Evolutionary conservation across 148 eudicot species (phyloP).

Genomic region (Rhododendron kiyosumense): DNA sequence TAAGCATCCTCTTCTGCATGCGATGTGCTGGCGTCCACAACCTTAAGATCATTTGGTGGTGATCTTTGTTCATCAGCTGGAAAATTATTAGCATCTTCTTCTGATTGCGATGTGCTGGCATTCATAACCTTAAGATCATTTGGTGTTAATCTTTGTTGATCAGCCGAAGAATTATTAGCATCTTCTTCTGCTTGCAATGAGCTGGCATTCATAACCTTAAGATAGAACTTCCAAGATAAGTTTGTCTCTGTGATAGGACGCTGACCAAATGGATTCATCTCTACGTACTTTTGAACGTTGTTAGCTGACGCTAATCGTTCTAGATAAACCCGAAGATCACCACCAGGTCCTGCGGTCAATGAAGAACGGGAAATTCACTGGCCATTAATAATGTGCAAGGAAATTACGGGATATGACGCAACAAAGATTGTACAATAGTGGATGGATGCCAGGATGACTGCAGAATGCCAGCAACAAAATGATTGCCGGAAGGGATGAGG

Average conservation of each 20-base stretch:
- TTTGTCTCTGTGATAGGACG: constrained; percentile 42
- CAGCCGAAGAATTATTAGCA: background rate
- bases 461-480: background rate
- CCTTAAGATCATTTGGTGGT: constrained; percentile 31
- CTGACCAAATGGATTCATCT: constrained; percentile 71
- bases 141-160: constrained; percentile 16
- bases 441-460: background rate
- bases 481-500: background rate
- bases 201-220: constrained; percentile 27
- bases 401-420: background rate
- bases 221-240: constrained; percentile 49
- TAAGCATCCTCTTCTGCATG: constrained; percentile 4
- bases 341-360: constrained; percentile 43
- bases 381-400: background rate
- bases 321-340: constrained; percentile 62
- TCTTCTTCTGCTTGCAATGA: constrained; percentile 7
- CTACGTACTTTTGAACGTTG: constrained; percentile 53
- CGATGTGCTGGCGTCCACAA: constrained; percentile 16
- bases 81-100: background rate
- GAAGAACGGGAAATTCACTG: background rate
- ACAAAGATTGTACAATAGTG: background rate
- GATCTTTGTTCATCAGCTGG: background rate
- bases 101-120: background rate
- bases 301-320: constrained; percentile 49
- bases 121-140: constrained; percentile 35